These are phyloP conservation scores for Coriolopsis trogii DNA, from an alignment of 1,284 basidiomycete genomes.

Conservation along the genomic window DNA sequence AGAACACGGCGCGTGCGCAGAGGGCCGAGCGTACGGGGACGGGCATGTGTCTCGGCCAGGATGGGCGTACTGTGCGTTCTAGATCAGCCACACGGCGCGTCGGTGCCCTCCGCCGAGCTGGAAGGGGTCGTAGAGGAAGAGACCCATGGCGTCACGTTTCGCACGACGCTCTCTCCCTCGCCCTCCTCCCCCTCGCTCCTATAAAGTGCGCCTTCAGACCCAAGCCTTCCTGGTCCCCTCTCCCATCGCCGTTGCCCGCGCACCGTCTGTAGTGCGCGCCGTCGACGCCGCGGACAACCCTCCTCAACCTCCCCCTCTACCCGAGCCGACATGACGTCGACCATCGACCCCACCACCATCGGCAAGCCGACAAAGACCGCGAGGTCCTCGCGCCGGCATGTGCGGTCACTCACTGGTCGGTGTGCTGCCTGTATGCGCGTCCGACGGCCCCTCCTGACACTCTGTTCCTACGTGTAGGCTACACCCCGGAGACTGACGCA, in stretches of 20 bases:
- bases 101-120: neutral
- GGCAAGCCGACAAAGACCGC: slow-evolving; percentile 54
- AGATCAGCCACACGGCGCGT: neutral
- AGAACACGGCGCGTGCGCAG: neutral
- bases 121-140: neutral
- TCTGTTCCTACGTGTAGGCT: slow-evolving; percentile 49
- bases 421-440: neutral
- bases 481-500: slow-evolving; percentile 73
- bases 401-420: slow-evolving; percentile 73
- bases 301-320: neutral
- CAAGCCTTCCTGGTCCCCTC: neutral
- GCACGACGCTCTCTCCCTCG: slow-evolving; percentile 2
- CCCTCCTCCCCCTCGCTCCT: neutral
- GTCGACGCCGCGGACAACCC: neutral
- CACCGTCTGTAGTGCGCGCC: neutral
- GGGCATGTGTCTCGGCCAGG: neutral
- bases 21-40: neutral
- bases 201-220: slow-evolving; percentile 1
- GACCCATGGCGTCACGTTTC: slow-evolving; percentile 14
- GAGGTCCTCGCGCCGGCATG: slow-evolving; percentile 55
- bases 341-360: slow-evolving; percentile 67
- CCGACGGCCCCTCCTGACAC: neutral
- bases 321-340: slow-evolving; percentile 43
- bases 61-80: neutral
- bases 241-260: slow-evolving; percentile 1